These are phyloP conservation scores for Astrephomene gubernaculifera DNA, from an alignment of 139 green algal genomes.

Conservation along the genomic window DNA sequence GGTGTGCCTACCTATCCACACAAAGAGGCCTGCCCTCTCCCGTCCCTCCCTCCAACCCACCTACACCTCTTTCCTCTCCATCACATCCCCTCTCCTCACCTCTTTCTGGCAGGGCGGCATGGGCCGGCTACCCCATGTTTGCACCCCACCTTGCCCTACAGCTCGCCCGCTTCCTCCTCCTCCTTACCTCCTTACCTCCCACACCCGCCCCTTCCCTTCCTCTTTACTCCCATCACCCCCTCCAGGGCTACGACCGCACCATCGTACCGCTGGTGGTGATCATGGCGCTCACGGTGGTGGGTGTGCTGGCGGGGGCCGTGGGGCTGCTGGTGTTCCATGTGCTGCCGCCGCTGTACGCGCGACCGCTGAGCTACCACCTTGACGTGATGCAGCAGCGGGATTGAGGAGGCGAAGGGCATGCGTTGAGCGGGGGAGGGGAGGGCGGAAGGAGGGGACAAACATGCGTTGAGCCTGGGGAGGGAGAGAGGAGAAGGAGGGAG, in stretches of 20 bases:
- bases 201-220: neutral
- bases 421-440: no score
- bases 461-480: no score
- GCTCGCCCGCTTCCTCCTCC: neutral
- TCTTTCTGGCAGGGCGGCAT: no score
- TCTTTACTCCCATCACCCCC: neutral
- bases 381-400: conserved; percentile 38
- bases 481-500: no score
- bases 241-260: conserved; percentile 56
- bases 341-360: conserved; percentile 35
- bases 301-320: conserved; percentile 6
- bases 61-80: no score
- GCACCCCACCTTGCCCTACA: neutral
- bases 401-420: no score
- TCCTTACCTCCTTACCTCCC: neutral
- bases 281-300: conserved; percentile 33
- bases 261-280: conserved; percentile 48
- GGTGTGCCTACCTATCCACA: neutral
- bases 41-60: no score
- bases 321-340: conserved; percentile 45
- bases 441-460: no score
- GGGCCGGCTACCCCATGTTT: no score
- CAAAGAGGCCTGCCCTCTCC: no score
- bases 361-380: conserved; percentile 52
- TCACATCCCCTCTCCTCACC: no score